Conservation (phyloP, 192 early-diverging fungal species). For the Pecoramyces ruminantium region DNA sequence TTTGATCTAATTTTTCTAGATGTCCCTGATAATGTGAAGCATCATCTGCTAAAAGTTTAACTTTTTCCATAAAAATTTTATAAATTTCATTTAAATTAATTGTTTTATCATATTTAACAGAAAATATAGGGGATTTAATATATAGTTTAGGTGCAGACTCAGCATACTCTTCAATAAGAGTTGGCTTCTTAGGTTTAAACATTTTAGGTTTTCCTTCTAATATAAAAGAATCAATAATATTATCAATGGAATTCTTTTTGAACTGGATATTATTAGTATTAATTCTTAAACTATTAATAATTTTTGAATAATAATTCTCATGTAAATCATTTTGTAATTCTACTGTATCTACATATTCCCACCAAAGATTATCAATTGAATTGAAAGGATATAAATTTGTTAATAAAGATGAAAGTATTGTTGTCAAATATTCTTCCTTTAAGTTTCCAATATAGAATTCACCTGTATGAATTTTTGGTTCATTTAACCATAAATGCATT, state of each 20-base stretch:
- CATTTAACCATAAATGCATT: background rate
- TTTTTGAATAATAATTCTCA: background rate
- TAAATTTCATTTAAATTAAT: background rate
- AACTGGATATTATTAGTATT: background rate
- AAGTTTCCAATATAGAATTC: background rate
- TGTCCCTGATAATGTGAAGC: background rate
- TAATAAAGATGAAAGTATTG: background rate
- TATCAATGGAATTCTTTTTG: background rate
- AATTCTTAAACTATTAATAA: background rate
- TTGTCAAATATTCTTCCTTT: background rate
- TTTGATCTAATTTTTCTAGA: background rate
- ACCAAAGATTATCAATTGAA: background rate
- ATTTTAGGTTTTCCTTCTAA: background rate
- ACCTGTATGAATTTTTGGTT: background rate
- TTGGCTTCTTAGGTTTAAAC: background rate
- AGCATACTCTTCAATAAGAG: background rate
- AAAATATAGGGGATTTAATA: background rate
- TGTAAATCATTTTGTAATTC: background rate
- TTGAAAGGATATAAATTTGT: background rate
- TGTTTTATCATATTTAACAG: background rate
- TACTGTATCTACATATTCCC: background rate
- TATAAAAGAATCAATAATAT: background rate
- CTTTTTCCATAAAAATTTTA: background rate
- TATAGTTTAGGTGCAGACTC: background rate
- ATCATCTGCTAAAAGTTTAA: background rate